Evolutionary conservation across 345 rosid species (phyloP).

Genomic region (Angophora floribunda): DNA sequence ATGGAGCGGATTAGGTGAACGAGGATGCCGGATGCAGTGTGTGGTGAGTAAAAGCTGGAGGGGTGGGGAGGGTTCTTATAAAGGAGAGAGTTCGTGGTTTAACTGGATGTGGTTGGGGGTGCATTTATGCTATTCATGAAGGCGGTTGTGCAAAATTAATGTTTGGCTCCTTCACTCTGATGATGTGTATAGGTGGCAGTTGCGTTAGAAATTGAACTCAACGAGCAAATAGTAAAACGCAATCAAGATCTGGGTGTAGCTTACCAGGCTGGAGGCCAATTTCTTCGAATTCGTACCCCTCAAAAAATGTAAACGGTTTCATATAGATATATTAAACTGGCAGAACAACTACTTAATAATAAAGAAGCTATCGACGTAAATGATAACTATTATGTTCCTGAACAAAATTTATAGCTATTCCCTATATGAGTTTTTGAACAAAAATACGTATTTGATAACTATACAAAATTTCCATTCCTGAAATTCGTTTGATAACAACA

Average conservation of each 20-base stretch:
- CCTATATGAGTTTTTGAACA: too few species aligned
- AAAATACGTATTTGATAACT: too few species aligned
- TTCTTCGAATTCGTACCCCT: background rate
- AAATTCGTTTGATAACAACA: too few species aligned
- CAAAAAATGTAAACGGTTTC: background rate
- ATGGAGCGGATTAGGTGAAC: background rate
- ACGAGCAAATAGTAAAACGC: background rate
- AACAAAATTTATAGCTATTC: too few species aligned
- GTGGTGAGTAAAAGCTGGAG: background rate
- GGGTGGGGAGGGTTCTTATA: background rate
- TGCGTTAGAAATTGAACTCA: background rate
- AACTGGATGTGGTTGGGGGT: slow-evolving; percentile 21
- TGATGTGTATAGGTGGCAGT: background rate
- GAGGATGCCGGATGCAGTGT: background rate
- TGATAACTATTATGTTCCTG: too few species aligned
- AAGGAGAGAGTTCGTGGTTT: slow-evolving; percentile 3
- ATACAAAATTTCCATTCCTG: too few species aligned
- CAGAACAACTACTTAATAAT: background rate
- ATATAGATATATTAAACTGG: background rate
- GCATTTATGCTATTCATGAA: slow-evolving; percentile 43
- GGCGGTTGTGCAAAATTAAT: slow-evolving; percentile 43
- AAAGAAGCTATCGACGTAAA: background rate
- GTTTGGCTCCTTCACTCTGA: background rate
- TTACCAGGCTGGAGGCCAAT: background rate
- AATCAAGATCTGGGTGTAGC: background rate